phyloP scores from a whole-genome alignment of 805 yeast genomes.

The Candida quercuum region DNA sequence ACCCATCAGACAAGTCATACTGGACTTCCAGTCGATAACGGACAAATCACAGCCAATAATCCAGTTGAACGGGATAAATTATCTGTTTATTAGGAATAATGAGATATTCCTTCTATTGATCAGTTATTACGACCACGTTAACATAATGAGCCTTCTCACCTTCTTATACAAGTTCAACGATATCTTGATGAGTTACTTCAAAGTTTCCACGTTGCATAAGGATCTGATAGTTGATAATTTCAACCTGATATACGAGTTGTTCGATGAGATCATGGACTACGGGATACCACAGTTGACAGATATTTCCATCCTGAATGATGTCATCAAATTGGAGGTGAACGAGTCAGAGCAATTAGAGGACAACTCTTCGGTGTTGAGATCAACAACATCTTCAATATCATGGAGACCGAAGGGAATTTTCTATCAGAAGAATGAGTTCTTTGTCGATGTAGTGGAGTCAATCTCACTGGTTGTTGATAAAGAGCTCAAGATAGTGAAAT shows the following conservation, averaged over 20 bases:
- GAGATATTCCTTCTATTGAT: conserved; percentile 31
- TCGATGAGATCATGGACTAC: conserved; percentile 86
- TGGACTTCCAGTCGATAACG: conserved; percentile 51
- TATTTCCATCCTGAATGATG: conserved; percentile 69
- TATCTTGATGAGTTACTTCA: conserved; percentile 41
- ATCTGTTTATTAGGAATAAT: conserved; percentile 46
- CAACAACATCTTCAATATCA: conserved; percentile 72
- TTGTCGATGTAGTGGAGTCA: conserved; percentile 77
- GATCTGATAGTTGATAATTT: conserved; percentile 68
- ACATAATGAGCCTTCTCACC: conserved; percentile 52
- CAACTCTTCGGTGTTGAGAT: conserved; percentile 68
- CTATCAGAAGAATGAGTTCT: conserved; percentile 86
- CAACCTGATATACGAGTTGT: conserved; percentile 69
- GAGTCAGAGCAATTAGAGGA: conserved; percentile 31
- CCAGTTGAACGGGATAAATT: conserved; percentile 44
- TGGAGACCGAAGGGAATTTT: conserved; percentile 93
- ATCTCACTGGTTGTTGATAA: conserved; percentile 63
- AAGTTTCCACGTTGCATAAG: conserved; percentile 35
- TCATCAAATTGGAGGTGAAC: conserved; percentile 55
- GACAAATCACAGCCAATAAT: conserved; percentile 35
- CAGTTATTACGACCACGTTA: conserved; percentile 28
- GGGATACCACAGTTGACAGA: conserved; percentile 87
- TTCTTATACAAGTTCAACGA: conserved; percentile 46
- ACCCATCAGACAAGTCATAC: conserved; percentile 39
- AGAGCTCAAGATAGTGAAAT: conserved; percentile 47